A percentile compares a stretch with the other conserved stretches of the same genome.
phyloP scores from a whole-genome alignment of 2,329 filamentous ascomycete species.

The Paraconiothyrium brasiliense region DNA sequence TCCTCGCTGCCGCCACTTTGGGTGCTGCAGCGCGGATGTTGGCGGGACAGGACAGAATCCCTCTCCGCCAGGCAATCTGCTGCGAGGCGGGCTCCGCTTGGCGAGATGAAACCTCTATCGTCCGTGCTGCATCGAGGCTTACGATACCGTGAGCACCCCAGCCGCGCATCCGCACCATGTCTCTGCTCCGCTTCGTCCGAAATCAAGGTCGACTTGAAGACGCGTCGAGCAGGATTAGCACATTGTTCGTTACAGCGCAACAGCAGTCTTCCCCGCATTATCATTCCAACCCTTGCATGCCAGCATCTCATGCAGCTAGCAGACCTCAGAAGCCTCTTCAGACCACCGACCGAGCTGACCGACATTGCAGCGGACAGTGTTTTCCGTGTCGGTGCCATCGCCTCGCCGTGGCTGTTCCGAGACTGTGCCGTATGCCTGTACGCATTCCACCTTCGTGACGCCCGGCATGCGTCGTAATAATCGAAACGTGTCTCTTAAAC shows the following conservation, averaged over 20 bases:
- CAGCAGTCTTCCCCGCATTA: constrained; percentile 45
- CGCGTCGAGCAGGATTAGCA: neutral
- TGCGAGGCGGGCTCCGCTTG: constrained; percentile 5
- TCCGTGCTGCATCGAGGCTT: constrained; percentile 21
- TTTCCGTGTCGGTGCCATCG: neutral
- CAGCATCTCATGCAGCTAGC: constrained; percentile 31
- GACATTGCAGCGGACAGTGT: constrained; percentile 3
- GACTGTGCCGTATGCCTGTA: neutral
- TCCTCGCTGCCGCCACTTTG: neutral
- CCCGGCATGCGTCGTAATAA: neutral
- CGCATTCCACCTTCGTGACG: neutral
- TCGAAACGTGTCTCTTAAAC: neutral
- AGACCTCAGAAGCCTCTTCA: constrained; percentile 22
- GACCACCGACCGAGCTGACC: neutral
- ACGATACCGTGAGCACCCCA: constrained; percentile 18
- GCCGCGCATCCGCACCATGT: constrained; percentile 13
- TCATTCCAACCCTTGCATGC: constrained; percentile 22
- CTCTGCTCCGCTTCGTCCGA: constrained; percentile 7
- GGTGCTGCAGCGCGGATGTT: neutral
- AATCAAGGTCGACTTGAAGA: constrained; percentile 6
- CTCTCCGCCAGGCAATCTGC: constrained; percentile 13
- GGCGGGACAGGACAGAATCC: neutral
- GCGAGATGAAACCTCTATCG: constrained; percentile 26
- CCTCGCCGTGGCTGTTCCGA: constrained; percentile 5
- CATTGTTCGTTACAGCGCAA: constrained; percentile 20